These are phyloP conservation scores for Ustilago vetiveriae DNA, from an alignment of 1,284 basidiomycete species.

Conservation along the genomic window DNA sequence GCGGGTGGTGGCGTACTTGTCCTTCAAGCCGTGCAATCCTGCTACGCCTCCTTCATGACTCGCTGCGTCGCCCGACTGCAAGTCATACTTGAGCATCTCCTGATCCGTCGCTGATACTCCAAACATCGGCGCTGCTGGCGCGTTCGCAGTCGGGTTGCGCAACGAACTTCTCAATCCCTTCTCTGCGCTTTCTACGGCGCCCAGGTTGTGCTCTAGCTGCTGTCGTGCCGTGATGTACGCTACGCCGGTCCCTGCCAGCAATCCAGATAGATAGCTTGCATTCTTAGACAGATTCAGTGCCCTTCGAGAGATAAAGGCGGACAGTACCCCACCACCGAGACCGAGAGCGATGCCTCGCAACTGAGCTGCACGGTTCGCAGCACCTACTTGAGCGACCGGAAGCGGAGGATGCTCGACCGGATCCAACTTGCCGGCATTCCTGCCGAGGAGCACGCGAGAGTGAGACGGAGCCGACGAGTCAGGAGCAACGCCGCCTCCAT, in stretches of 20 bases:
- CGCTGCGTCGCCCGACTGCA: constrained; percentile 13
- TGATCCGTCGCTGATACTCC: constrained; percentile 23
- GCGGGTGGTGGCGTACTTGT: constrained; percentile 32
- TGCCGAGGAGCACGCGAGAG: constrained; percentile 17
- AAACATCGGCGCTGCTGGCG: background rate
- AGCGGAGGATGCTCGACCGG: constrained; percentile 33
- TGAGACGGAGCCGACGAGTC: constrained; percentile 5
- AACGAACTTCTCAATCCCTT: constrained; percentile 16
- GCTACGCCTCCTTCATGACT: constrained; percentile 33
- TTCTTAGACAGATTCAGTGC: constrained; percentile 38
- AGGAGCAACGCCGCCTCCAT: constrained; percentile 24
- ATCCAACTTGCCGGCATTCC: constrained; percentile 37
- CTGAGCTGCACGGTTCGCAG: constrained; percentile 42
- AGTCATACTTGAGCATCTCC: constrained; percentile 47
- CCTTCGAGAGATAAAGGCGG: constrained; percentile 38
- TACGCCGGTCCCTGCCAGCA: constrained; percentile 46
- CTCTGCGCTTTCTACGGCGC: constrained; percentile 28
- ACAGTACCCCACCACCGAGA: constrained; percentile 33
- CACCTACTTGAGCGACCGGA: constrained; percentile 33
- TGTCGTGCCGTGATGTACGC: constrained; percentile 44
- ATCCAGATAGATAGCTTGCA: constrained; percentile 36
- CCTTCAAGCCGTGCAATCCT: constrained; percentile 35
- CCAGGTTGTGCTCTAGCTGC: constrained; percentile 40
- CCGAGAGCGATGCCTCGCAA: constrained; percentile 38
- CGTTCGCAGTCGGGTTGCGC: background rate